Evolutionary conservation across 768 basidiomycete genomes (phyloP).

Genomic region (Lactifluus subvellereus): DNA sequence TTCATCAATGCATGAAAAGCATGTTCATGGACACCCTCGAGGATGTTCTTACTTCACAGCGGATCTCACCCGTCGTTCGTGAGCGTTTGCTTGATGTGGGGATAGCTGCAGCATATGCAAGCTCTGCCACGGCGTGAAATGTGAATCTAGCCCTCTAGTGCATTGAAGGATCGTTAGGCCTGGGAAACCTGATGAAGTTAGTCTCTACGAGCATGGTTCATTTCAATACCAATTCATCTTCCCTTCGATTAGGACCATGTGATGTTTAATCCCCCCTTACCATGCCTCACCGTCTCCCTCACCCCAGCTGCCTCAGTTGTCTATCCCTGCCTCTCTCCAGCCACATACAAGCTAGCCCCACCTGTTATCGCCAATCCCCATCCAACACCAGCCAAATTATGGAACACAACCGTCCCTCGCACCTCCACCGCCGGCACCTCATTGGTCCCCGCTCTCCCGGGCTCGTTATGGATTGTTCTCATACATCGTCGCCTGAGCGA

Average conservation of each 20-base stretch:
- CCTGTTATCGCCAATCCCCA: conserved; percentile 35
- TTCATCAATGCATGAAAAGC: conserved; percentile 59
- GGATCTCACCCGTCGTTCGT: conserved; percentile 72
- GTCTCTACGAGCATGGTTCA: conserved; percentile 24
- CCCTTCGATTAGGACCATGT: conserved; percentile 74
- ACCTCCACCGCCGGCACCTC: conserved; percentile 61
- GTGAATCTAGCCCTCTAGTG: conserved; percentile 50
- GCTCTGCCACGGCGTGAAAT: conserved; percentile 34
- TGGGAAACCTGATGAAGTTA: conserved; percentile 76
- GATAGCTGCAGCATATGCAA: conserved; percentile 73
- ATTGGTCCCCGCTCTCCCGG: conserved; percentile 66
- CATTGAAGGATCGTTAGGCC: conserved; percentile 82
- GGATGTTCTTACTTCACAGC: conserved; percentile 54
- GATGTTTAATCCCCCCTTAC: conserved; percentile 66
- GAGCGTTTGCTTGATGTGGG: conserved; percentile 78
- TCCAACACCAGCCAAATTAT: conserved; percentile 24
- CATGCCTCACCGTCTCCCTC: conserved; percentile 29
- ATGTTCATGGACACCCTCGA: conserved; percentile 80
- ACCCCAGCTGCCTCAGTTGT: conserved; percentile 33
- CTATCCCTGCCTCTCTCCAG: conserved; percentile 30
- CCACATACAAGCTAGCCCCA: conserved; percentile 31
- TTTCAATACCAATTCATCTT: conserved; percentile 28
- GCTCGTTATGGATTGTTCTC: conserved; percentile 35
- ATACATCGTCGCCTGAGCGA: too few relatives aligned
- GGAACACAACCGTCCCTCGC: conserved; percentile 40